phyloP scores from a whole-genome alignment of 1,139 yeast genomes.

The Geotrichum citri-aurantii region DNA sequence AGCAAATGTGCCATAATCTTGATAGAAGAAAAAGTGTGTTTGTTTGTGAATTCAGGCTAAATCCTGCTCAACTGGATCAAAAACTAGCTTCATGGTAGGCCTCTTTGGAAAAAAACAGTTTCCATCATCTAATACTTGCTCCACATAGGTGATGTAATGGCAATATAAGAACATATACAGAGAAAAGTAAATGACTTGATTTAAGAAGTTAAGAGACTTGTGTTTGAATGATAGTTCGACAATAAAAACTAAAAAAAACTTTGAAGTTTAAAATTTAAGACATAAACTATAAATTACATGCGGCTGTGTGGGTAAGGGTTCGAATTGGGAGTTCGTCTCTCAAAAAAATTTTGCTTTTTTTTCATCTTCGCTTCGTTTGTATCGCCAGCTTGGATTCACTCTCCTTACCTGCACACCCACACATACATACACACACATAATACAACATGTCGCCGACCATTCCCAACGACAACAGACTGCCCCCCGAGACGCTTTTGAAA shows the following conservation, averaged over 20 bases:
- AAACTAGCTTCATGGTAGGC: too few species aligned
- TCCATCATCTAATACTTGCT: too few species aligned
- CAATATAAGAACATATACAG: too few species aligned
- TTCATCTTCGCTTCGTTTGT: background rate
- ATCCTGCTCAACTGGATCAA: too few species aligned
- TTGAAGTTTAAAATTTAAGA: background rate
- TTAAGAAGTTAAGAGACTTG: too few species aligned
- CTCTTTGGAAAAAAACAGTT: too few species aligned
- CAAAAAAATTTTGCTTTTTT: background rate
- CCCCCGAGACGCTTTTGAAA: constrained; percentile 95
- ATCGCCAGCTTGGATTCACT: background rate
- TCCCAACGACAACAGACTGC: constrained; percentile 22
- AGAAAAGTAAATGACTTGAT: too few species aligned
- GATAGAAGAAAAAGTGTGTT: too few species aligned
- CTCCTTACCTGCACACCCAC: background rate
- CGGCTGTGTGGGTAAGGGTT: background rate
- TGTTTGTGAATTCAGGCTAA: too few species aligned
- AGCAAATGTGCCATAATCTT: too few species aligned
- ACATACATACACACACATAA: background rate
- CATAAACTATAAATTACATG: background rate
- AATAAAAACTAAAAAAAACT: background rate
- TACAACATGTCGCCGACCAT: constrained; percentile 7
- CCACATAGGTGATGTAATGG: too few species aligned
- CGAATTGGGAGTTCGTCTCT: background rate
- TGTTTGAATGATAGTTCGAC: too few species aligned